Evolutionary conservation across 768 basidiomycete species (phyloP).

Genomic region (Pseudohyphozyma bogoriensis): DNA sequence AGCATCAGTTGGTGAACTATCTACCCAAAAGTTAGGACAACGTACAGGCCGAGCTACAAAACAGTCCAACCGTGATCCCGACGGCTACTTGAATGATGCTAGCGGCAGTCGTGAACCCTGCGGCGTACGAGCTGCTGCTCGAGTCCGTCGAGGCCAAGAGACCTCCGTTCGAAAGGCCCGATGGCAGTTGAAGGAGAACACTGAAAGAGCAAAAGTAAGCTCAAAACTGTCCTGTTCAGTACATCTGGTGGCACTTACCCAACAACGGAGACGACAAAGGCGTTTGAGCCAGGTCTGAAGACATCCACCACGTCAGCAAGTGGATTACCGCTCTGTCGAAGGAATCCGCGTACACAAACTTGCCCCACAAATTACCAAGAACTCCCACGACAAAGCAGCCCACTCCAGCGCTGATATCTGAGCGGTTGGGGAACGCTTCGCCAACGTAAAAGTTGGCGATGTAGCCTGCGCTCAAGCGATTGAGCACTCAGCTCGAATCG

Average conservation of each 20-base stretch:
- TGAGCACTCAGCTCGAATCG: not conserved
- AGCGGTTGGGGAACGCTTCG: constrained; percentile 32
- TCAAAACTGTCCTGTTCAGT: not conserved
- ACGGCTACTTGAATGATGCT: constrained; percentile 66
- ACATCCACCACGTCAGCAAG: no score
- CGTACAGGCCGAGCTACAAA: constrained; percentile 49
- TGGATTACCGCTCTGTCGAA: no score
- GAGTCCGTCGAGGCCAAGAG: constrained; percentile 55
- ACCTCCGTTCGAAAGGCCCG: constrained; percentile 67
- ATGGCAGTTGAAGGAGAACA: constrained; percentile 74
- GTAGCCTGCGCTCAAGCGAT: constrained; percentile 45
- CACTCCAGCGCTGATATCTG: constrained; percentile 63
- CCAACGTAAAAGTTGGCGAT: constrained; percentile 60
- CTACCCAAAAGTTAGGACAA: not conserved
- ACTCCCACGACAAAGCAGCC: constrained; percentile 74
- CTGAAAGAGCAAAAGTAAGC: constrained; percentile 34
- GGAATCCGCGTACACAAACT: constrained; percentile 57
- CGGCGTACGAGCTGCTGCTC: constrained; percentile 40
- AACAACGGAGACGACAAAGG: constrained; percentile 67
- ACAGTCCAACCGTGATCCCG: constrained; percentile 65
- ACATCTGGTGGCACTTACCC: not conserved
- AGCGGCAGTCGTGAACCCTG: constrained; percentile 62
- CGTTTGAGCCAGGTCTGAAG: constrained; percentile 41
- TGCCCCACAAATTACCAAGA: constrained; percentile 62
- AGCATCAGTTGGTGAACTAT: not conserved